Evolutionary conservation across 768 basidiomycete species (phyloP).

Genomic region (Podaxis sp.): DNA sequence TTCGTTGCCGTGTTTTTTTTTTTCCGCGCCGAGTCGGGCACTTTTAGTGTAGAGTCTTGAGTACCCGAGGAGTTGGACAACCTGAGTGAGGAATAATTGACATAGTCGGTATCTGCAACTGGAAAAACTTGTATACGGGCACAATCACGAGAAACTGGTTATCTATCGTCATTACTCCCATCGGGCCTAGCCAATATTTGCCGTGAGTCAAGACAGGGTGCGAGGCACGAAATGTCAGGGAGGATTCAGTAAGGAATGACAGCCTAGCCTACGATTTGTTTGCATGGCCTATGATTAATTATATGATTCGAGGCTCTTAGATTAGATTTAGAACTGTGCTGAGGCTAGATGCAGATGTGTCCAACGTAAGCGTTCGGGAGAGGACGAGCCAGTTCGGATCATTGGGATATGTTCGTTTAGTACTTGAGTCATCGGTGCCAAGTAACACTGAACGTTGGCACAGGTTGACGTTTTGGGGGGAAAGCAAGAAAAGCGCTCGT

Average conservation of each 20-base stretch:
- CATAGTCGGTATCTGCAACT: not conserved
- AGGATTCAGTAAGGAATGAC: not conserved
- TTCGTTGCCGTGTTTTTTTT: not conserved
- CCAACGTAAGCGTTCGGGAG: not conserved
- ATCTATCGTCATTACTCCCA: not conserved
- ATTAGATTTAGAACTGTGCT: not conserved
- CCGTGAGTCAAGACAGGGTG: not conserved
- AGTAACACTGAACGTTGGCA: not conserved
- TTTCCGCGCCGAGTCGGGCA: not conserved
- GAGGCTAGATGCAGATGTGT: not conserved
- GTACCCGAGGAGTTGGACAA: not conserved
- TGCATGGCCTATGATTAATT: not conserved
- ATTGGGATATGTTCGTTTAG: not conserved
- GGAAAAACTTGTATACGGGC: not conserved
- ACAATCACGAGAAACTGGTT: not conserved
- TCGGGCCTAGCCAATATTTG: not conserved
- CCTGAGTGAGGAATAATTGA: not conserved
- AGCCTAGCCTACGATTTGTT: not conserved
- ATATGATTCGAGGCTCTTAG: not conserved
- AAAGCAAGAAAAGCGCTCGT: no score
- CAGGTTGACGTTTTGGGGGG: no score
- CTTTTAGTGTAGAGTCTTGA: not conserved
- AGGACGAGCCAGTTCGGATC: slow-evolving; percentile 4
- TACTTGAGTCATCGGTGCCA: not conserved
- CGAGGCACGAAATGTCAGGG: no score